Base-by-base conservation (phyloP, 306 rosid species). In the Ziziphus jujuba region DNA sequence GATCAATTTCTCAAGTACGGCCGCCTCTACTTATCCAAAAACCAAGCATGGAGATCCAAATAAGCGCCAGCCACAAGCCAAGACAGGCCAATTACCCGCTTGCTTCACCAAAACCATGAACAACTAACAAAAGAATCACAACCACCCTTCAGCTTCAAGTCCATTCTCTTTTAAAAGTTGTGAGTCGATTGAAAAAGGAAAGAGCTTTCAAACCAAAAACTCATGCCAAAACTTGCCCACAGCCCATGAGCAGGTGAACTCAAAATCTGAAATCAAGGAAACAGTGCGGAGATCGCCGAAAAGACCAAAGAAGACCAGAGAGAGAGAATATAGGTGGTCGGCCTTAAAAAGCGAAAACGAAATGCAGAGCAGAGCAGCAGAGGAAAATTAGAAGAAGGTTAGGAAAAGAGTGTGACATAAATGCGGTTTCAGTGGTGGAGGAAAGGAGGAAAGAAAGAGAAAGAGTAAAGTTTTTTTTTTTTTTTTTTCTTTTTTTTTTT, bases 241-340 rank as follows among this genome's bases (percentile, higher is more conserved):
- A 50, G 22, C 22, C 9, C 55, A 12, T 17, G 22, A 17, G 55
- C 0, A 14, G 55, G 22, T 7, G 10, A 50, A 50, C 4, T 6
- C 20, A 49, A 13, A n/a, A n/a, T n/a, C 13, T 3, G 17, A 47
- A 10, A 47, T 11, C 51, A 47, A 47, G 51, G 20, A 14, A 40
- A 40, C 12, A 40, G 45, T 40, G 45, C 45, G 20, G 55, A 16
- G 55, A 50, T n/a, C 21, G 20, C 9, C 20, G 55, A 2, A 50
- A 17, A 19, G 5, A 9, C 8, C 23, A 17, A 50, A 16, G 22
- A 16, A n/a, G 55, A 16, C 54, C n/a, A n/a, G n/a, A n/a, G n/a
- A 17, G 55, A 50, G 55, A 50, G 55, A 50, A 50, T 50, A 50
- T 50, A 50, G 55, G 55, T n/a, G 55, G 51, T 20, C 22, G 55